Evolutionary conservation across 1,139 yeast genomes (phyloP).

Genomic region (Diutina siamensis): DNA sequence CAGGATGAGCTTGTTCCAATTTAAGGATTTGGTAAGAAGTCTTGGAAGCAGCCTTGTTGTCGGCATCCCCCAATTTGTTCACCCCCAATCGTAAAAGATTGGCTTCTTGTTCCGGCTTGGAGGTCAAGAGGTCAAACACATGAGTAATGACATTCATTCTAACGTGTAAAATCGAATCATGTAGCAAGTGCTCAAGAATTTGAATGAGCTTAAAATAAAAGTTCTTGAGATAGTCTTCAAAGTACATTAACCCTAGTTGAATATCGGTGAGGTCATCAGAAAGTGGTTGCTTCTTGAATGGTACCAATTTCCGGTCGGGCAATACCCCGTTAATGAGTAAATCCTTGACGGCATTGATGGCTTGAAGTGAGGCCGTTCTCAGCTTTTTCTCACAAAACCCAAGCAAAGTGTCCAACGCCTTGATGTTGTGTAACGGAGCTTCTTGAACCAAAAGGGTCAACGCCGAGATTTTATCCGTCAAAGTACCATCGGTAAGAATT

Average conservation of each 20-base stretch:
- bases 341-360: conserved; percentile 85
- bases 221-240: conserved; percentile 80
- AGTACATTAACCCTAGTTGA: conserved; percentile 65
- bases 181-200: conserved; percentile 63
- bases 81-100: conserved; percentile 81
- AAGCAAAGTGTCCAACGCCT: conserved; percentile 69
- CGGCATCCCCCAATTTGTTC: conserved; percentile 87
- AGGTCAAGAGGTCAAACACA: conserved; percentile 65
- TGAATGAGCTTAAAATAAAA: conserved; percentile 60
- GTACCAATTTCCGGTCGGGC: conserved; percentile 72
- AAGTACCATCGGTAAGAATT: conserved; percentile 84
- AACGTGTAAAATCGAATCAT: conserved; percentile 88
- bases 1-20: conserved; percentile 87
- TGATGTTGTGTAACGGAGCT: conserved; percentile 83
- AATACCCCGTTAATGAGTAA: conserved; percentile 61
- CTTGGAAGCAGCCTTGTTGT: conserved; percentile 82
- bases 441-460: conserved; percentile 86
- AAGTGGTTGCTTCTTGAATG: conserved; percentile 72
- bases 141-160: conserved; percentile 68
- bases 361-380: conserved; percentile 86
- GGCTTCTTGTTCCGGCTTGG: conserved; percentile 95
- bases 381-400: conserved; percentile 83
- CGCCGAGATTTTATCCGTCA: conserved; percentile 92
- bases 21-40: conserved; percentile 74
- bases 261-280: conserved; percentile 32